phyloP scores from a whole-genome alignment of 306 rosid species.

The Quercus gilva region DNA sequence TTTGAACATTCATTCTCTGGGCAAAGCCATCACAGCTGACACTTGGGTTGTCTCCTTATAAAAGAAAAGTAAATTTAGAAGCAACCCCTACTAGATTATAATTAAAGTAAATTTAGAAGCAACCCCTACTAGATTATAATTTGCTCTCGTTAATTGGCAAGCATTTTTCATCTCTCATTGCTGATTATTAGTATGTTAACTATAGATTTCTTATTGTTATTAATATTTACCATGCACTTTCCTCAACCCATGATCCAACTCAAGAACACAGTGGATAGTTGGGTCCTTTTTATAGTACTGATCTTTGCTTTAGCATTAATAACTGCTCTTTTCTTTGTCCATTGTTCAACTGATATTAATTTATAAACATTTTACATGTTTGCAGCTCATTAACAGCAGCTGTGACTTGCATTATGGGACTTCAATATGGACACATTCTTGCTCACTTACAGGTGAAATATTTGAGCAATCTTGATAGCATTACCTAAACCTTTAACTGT shows the following conservation, averaged over 20 bases:
- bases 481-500: neutral
- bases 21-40: neutral
- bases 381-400: conserved; percentile 83
- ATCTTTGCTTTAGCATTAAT: neutral
- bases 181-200: neutral
- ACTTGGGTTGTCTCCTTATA: neutral
- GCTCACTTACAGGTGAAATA: conserved; percentile 65
- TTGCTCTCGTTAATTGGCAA: neutral
- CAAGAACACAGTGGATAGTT: neutral
- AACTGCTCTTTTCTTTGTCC: neutral
- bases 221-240: neutral
- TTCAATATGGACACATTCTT: conserved; percentile 90
- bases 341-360: neutral
- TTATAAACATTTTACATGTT: conserved; percentile 25
- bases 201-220: neutral
- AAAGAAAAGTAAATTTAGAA: neutral
- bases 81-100: neutral
- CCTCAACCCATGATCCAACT: neutral
- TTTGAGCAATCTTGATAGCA: neutral
- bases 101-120: no score
- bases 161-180: neutral
- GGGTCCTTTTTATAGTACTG: neutral
- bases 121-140: neutral
- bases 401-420: conserved; percentile 89
- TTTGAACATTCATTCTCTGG: neutral